Conservation (phyloP, 164 flowering plant species). For the Tetracentron sinense region DNA sequence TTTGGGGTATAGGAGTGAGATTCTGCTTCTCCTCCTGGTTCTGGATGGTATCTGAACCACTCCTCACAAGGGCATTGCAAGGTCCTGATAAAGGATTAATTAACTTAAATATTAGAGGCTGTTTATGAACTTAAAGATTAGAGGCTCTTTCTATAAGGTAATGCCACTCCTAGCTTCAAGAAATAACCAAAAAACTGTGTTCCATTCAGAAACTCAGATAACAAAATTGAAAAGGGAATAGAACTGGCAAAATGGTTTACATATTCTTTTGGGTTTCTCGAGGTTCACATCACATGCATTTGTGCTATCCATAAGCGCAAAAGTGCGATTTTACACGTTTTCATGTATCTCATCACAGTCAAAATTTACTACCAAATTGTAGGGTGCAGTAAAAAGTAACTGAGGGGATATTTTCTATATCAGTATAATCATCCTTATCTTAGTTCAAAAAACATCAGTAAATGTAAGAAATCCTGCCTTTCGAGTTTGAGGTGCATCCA, state of each 20-base stretch:
- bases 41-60: slow-evolving; percentile 23
- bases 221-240: too few species aligned
- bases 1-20: slow-evolving; percentile 35
- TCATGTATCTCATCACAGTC: neutral
- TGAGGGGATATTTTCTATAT: neutral
- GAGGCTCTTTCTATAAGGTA: neutral
- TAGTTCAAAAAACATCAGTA: neutral
- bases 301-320: neutral
- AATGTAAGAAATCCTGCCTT: slow-evolving; percentile 25
- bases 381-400: neutral
- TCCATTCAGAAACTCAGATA: neutral
- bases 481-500: slow-evolving; percentile 21
- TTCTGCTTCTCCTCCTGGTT: slow-evolving; percentile 35
- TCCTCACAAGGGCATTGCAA: slow-evolving; percentile 24
- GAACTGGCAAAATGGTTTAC: neutral
- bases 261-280: neutral
- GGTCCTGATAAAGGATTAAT: slow-evolving; percentile 19
- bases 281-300: neutral
- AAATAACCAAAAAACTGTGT: neutral
- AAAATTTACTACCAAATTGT: neutral
- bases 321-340: neutral
- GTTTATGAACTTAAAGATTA: neutral
- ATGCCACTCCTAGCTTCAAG: neutral
- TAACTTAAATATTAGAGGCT: neutral
- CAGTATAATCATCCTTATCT: neutral